A percentile compares a stretch with the other conserved stretches of the same genome.
Conservation (phyloP, 2,329 filamentous ascomycete genomes). For the Iodosphaeria phyllophila region DNA sequence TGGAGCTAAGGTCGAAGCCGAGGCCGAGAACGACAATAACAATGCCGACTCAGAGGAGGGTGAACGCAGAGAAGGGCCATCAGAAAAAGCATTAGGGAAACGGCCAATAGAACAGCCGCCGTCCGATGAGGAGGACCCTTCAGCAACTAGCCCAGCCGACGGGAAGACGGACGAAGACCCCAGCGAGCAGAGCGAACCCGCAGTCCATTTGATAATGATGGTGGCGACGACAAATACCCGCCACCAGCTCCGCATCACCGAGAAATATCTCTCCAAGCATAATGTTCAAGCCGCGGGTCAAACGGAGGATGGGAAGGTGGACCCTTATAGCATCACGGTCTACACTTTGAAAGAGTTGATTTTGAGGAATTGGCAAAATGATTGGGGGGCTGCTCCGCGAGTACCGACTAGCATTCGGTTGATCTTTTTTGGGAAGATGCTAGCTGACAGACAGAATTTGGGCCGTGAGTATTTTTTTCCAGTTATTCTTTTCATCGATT, state of each 20-base stretch:
- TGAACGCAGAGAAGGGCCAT: neutral
- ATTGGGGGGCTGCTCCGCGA: slow-evolving; percentile 76
- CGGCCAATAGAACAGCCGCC: neutral
- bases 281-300: slow-evolving; percentile 57
- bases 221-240: slow-evolving; percentile 65
- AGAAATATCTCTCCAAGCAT: slow-evolving; percentile 65
- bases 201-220: slow-evolving; percentile 63
- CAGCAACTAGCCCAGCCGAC: slow-evolving; percentile 3
- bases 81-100: neutral
- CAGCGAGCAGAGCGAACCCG: slow-evolving; percentile 11
- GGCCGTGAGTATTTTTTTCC: slow-evolving; percentile 42
- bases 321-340: slow-evolving; percentile 79
- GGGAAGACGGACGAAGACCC: slow-evolving; percentile 10
- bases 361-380: slow-evolving; percentile 75
- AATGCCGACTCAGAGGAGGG: neutral
- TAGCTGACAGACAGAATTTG: slow-evolving; percentile 74
- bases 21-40: too few relatives aligned
- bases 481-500: neutral
- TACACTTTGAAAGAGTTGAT: slow-evolving; percentile 92
- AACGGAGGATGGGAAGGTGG: slow-evolving; percentile 37
- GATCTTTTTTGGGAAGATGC: slow-evolving; percentile 78
- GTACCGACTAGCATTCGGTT: slow-evolving; percentile 79
- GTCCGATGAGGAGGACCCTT: slow-evolving; percentile 2
- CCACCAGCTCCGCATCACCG: slow-evolving; percentile 80
- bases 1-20: too few relatives aligned